Percentiles rank a stretch among this genome's conserved stretches.
These are phyloP conservation scores for Triticum dicoccoides DNA, from an alignment of 176 grass and related monocot species.

Conservation along the genomic window DNA sequence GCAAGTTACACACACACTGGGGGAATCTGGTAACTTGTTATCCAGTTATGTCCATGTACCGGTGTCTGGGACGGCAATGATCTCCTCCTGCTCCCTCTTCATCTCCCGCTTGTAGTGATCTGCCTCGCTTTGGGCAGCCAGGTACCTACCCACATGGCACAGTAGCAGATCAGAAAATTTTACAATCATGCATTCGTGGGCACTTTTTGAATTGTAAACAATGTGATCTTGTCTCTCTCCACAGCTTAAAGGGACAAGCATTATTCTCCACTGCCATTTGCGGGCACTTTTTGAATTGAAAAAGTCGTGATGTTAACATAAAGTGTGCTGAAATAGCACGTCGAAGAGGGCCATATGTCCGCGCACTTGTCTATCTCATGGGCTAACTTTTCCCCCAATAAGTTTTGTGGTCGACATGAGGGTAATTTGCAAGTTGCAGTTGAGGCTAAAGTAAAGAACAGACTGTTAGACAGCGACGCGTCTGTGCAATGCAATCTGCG, in stretches of 20 bases:
- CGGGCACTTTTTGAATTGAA: neutral
- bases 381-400: neutral
- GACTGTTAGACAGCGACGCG: neutral
- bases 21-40: neutral
- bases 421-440: neutral
- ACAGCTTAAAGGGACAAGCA: conserved; percentile 15
- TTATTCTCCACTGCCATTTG: conserved; percentile 18
- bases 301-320: conserved; percentile 20
- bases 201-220: conserved; percentile 20
- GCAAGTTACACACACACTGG: neutral
- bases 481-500: neutral
- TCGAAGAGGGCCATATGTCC: conserved; percentile 21
- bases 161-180: neutral
- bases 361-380: conserved; percentile 13
- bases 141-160: conserved; percentile 52
- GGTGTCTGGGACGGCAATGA: conserved; percentile 70
- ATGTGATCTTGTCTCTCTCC: conserved; percentile 15
- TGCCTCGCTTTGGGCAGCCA: conserved; percentile 84
- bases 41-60: conserved; percentile 37
- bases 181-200: neutral
- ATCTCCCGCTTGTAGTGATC: conserved; percentile 77
- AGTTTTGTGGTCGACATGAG: neutral
- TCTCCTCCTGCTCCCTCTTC: conserved; percentile 78
- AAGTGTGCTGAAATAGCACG: conserved; percentile 24
- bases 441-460: neutral